phyloP scores from a whole-genome alignment of 1,284 basidiomycete species.

The Bondarzewia mesenterica region DNA sequence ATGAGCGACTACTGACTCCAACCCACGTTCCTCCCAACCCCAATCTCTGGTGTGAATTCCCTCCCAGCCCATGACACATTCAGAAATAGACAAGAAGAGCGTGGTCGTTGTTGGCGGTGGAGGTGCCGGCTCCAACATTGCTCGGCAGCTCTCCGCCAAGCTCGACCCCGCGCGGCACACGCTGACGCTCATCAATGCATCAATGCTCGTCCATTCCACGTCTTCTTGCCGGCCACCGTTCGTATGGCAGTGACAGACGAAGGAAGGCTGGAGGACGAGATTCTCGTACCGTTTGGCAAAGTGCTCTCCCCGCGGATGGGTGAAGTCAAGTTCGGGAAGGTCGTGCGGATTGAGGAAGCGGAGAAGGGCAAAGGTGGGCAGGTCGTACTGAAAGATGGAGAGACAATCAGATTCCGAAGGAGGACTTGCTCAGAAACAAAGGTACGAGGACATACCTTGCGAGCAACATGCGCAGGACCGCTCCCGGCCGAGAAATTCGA shows the following conservation, averaged over 20 bases:
- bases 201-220: conserved; percentile 2
- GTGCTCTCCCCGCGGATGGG: conserved; percentile 2
- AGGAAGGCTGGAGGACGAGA: neutral
- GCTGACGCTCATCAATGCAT: conserved; percentile 3
- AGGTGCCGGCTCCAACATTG: neutral
- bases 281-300: neutral
- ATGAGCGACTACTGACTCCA: too few relatives aligned
- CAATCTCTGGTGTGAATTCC: too few relatives aligned
- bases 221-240: neutral
- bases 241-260: neutral
- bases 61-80: too few relatives aligned
- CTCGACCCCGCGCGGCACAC: neutral
- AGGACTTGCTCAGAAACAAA: too few relatives aligned
- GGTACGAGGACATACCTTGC: too few relatives aligned
- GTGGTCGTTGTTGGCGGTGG: neutral
- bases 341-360: neutral
- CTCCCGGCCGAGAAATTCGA: too few relatives aligned
- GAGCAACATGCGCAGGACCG: too few relatives aligned
- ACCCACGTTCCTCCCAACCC: too few relatives aligned
- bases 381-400: too few relatives aligned
- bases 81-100: too few relatives aligned
- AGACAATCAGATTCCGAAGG: too few relatives aligned
- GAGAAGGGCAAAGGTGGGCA: neutral
- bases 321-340: conserved; percentile 1
- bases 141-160: neutral